These are phyloP conservation scores for Exidia glandulosa DNA, from an alignment of 768 basidiomycete genomes.

Conservation along the genomic window DNA sequence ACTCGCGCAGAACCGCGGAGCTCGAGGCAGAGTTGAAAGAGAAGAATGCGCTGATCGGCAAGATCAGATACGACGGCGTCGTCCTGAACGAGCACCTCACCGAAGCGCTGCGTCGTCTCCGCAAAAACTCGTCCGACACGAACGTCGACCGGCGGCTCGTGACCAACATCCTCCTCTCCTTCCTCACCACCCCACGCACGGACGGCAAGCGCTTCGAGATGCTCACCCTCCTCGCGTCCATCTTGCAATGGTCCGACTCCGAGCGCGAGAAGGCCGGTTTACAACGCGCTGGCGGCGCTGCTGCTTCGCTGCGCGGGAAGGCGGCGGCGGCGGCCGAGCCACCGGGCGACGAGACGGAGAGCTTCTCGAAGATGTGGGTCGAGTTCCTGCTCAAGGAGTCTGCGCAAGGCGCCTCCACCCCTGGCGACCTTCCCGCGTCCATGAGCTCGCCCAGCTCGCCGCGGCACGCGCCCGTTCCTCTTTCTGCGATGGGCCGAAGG, in stretches of 20 bases:
- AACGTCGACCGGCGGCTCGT: conserved; percentile 90
- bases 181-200: conserved; percentile 79
- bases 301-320: conserved; percentile 17
- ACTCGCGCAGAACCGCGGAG: conserved; percentile 52
- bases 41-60: conserved; percentile 89
- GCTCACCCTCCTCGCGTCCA: conserved; percentile 75
- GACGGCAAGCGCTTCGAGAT: conserved; percentile 97
- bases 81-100: conserved; percentile 97
- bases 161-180: conserved; percentile 85
- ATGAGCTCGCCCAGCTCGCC: conserved; percentile 1
- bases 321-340: conserved; percentile 21
- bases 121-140: conserved; percentile 68
- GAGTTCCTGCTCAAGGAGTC: conserved; percentile 96
- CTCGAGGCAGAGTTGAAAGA: conserved; percentile 90
- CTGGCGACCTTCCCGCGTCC: not conserved
- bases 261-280: conserved; percentile 90
- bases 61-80: conserved; percentile 92
- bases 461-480: not conserved
- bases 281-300: conserved; percentile 35
- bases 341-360: conserved; percentile 22
- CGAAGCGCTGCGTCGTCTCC: conserved; percentile 90
- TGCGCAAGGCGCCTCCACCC: conserved; percentile 30
- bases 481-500: not conserved
- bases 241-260: conserved; percentile 85
- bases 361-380: conserved; percentile 91